Conservation (phyloP, 2,329 filamentous ascomycete species). For the Cladobotryum mycophilum region DNA sequence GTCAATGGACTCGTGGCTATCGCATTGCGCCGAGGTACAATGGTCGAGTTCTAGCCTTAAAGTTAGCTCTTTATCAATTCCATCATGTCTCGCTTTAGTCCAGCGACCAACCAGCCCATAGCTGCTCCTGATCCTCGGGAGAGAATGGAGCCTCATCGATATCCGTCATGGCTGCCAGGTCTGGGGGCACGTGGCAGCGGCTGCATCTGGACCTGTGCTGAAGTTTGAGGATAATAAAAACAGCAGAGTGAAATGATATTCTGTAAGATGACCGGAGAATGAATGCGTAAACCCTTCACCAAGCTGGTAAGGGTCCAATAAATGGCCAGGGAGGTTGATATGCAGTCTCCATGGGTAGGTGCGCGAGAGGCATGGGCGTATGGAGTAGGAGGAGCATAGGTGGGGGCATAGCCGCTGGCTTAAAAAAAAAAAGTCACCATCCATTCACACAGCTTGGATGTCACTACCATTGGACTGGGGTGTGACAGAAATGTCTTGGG, state of each 20-base stretch:
- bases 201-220: conserved; percentile 28
- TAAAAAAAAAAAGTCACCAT: no score
- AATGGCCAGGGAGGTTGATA: background rate
- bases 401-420: no score
- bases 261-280: background rate
- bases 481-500: no score
- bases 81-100: background rate
- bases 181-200: conserved; percentile 21
- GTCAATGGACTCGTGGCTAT: conserved; percentile 61
- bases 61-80: conserved; percentile 11
- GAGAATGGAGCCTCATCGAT: conserved; percentile 56
- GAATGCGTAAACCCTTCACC: background rate
- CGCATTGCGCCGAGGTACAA: conserved; percentile 41
- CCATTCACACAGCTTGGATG: no score
- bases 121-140: conserved; percentile 75
- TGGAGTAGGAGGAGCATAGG: no score
- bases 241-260: background rate
- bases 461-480: no score
- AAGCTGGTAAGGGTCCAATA: background rate
- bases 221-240: background rate
- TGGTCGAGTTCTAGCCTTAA: conserved; percentile 39
- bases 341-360: no score
- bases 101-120: conserved; percentile 68
- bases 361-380: no score
- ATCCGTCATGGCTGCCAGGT: conserved; percentile 46